These are phyloP conservation scores for Sechiopsis laciniata DNA, from an alignment of 306 rosid species.

Conservation along the genomic window DNA sequence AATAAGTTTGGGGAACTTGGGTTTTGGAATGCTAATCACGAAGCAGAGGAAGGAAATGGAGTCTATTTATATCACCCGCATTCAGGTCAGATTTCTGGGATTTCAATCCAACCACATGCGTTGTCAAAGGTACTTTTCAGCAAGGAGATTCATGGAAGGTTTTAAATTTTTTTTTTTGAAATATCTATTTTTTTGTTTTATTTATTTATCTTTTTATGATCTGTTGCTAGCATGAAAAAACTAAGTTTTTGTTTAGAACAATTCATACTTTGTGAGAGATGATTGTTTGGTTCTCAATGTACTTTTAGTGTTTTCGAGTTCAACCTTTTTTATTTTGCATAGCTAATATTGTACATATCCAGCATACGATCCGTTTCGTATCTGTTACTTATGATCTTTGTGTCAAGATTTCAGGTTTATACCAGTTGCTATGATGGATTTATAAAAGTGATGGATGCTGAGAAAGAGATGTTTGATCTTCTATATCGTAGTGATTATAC, in stretches of 20 bases:
- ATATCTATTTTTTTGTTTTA: neutral
- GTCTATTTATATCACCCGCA: conserved; percentile 58
- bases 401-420: conserved; percentile 44
- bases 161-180: neutral
- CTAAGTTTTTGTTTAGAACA: neutral
- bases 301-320: neutral
- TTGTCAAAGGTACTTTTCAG: conserved; percentile 52
- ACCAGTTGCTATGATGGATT: conserved; percentile 73
- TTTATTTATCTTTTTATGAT: neutral
- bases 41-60: conserved; percentile 29
- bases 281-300: neutral
- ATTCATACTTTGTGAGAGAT: neutral
- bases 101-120: conserved; percentile 49
- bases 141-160: conserved; percentile 7
- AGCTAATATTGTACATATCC: neutral
- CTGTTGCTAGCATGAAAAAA: neutral
- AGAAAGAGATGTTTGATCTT: conserved; percentile 74
- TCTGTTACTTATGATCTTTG: neutral
- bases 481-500: conserved; percentile 37
- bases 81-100: conserved; percentile 61
- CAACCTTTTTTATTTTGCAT: neutral
- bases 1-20: conserved; percentile 67
- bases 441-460: conserved; percentile 72
- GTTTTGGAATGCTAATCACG: conserved; percentile 55
- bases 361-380: neutral